Evolutionary conservation across 192 early-diverging fungal genomes (phyloP).

Genomic region (Entomortierella lignicola): DNA sequence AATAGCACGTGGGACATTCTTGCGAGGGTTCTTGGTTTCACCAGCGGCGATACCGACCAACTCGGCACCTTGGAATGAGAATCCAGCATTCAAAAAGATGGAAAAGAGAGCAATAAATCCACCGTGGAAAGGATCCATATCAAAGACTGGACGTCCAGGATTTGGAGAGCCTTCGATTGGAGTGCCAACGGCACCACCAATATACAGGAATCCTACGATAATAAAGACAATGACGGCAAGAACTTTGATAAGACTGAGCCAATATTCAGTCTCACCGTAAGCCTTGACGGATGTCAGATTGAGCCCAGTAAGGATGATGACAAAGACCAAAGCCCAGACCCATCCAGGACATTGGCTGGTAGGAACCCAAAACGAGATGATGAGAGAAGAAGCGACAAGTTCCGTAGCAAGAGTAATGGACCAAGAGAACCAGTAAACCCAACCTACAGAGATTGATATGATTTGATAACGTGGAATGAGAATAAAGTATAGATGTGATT

Average conservation of each 20-base stretch:
- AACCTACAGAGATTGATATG: constrained; percentile 29
- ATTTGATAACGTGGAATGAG: not conserved
- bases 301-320: constrained; percentile 70
- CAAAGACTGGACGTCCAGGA: constrained; percentile 34
- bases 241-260: constrained; percentile 82
- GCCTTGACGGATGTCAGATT: constrained; percentile 76
- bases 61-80: constrained; percentile 90
- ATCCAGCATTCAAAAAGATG: constrained; percentile 80
- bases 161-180: constrained; percentile 62
- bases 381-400: constrained; percentile 77
- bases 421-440: constrained; percentile 79
- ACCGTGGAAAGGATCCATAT: constrained; percentile 67
- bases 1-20: constrained; percentile 78
- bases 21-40: constrained; percentile 88
- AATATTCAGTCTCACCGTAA: constrained; percentile 88
- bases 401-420: constrained; percentile 78
- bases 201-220: constrained; percentile 75
- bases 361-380: constrained; percentile 70
- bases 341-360: constrained; percentile 31
- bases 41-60: constrained; percentile 91
- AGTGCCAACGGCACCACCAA: constrained; percentile 68
- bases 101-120: constrained; percentile 73
- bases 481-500: not conserved
- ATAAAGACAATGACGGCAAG: constrained; percentile 81
- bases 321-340: constrained; percentile 66